Conservation (phyloP, 345 rosid species). For the Acer yangbiense region DNA sequence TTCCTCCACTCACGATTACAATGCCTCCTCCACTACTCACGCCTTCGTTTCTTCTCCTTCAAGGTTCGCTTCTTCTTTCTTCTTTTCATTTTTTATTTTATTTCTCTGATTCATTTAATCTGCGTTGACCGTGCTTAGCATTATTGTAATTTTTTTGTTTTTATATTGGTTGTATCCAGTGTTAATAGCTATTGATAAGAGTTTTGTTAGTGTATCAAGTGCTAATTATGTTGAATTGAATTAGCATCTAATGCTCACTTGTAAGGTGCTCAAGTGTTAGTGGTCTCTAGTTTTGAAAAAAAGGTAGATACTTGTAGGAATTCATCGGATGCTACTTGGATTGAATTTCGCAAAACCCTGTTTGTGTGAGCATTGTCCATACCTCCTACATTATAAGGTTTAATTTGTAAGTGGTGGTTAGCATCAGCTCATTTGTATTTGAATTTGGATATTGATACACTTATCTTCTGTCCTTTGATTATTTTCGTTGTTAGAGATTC, state of each 20-base stretch:
- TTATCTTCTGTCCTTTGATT: background rate
- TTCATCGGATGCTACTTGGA: background rate
- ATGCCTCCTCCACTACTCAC: slow-evolving; percentile 40
- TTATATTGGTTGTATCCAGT: background rate
- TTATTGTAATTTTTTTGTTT: slow-evolving; percentile 21
- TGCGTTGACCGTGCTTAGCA: slow-evolving; percentile 23
- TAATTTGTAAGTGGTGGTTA: background rate
- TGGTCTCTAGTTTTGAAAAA: background rate
- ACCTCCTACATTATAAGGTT: background rate
- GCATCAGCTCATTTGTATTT: background rate
- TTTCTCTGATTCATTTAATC: background rate
- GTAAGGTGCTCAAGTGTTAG: background rate
- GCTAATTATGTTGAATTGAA: background rate
- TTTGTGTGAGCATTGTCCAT: background rate
- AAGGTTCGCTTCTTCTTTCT: slow-evolving; percentile 46
- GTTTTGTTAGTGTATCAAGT: background rate
- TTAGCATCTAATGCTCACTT: background rate
- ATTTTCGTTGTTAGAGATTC: background rate
- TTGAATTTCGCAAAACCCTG: background rate
- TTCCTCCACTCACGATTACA: slow-evolving; percentile 37
- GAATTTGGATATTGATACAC: background rate
- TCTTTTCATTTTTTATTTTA: background rate
- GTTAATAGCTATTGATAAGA: background rate
- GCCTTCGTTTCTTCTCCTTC: slow-evolving; percentile 59
- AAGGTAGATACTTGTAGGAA: background rate